A percentile compares a stretch with the other conserved stretches of the same genome.
These are phyloP conservation scores for Calonectria pauciramosa DNA, from an alignment of 2,329 filamentous ascomycete genomes.

Conservation along the genomic window DNA sequence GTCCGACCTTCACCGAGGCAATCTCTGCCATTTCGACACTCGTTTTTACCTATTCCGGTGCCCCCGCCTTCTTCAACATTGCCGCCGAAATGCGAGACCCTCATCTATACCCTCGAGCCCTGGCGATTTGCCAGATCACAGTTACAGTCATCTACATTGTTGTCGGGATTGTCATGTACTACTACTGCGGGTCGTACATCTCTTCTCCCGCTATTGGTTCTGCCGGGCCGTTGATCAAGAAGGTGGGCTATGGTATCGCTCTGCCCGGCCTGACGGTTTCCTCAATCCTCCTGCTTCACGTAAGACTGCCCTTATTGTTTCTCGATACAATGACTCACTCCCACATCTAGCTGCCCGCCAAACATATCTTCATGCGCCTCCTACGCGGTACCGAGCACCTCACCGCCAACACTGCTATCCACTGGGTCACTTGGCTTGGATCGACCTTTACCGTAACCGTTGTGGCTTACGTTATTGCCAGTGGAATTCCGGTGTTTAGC, in stretches of 20 bases:
- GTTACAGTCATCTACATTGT: slow-evolving; percentile 48
- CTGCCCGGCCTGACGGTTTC: slow-evolving; percentile 44
- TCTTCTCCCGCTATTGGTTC: slow-evolving; percentile 61
- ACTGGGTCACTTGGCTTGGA: slow-evolving; percentile 47
- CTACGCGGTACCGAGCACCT: slow-evolving; percentile 46
- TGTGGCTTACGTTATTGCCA: slow-evolving; percentile 42
- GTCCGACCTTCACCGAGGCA: slow-evolving; percentile 46
- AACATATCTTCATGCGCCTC: slow-evolving; percentile 47
- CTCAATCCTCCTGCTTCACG: slow-evolving; percentile 40
- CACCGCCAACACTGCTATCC: slow-evolving; percentile 37
- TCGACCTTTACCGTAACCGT: slow-evolving; percentile 37
- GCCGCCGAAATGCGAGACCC: slow-evolving; percentile 50
- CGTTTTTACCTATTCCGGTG: slow-evolving; percentile 53
- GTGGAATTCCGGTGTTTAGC: background rate
- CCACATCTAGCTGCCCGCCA: slow-evolving; percentile 14
- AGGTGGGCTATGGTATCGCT: slow-evolving; percentile 56
- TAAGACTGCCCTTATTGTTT: slow-evolving; percentile 27
- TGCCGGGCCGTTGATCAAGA: slow-evolving; percentile 56
- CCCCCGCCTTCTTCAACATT: slow-evolving; percentile 49
- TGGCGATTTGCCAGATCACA: slow-evolving; percentile 40
- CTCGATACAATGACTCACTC: background rate
- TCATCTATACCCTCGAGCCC: slow-evolving; percentile 37
- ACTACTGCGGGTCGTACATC: slow-evolving; percentile 59
- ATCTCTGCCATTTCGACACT: slow-evolving; percentile 48
- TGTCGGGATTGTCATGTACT: slow-evolving; percentile 56